Percentiles rank a stretch among this genome's conserved stretches.
Conservation (phyloP, 2,329 filamentous ascomycete genomes). For the Penicillium sp. region DNA sequence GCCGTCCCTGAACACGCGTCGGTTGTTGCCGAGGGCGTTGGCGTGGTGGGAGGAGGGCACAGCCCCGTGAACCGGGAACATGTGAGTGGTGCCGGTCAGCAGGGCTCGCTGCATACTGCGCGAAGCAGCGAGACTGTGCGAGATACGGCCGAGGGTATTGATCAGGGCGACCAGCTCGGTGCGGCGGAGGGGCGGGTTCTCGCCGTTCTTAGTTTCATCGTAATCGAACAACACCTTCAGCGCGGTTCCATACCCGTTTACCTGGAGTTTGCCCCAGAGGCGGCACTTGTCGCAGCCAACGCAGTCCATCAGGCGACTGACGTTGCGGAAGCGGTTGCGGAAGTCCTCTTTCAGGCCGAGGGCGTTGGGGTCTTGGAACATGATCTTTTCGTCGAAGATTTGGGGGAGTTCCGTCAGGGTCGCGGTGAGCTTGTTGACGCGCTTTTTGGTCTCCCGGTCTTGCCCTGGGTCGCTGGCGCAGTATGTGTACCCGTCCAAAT, state of each 20-base stretch:
- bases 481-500: conserved; percentile 77
- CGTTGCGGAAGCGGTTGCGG: conserved; percentile 90
- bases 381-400: conserved; percentile 88
- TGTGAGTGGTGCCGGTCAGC: conserved; percentile 29
- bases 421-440: conserved; percentile 67
- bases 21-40: conserved; percentile 6
- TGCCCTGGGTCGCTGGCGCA: conserved; percentile 77
- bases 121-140: conserved; percentile 67
- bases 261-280: conserved; percentile 95
- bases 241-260: conserved; percentile 85
- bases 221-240: conserved; percentile 95
- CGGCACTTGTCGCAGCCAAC: conserved; percentile 98
- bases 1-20: conserved; percentile 27
- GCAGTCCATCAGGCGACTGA: conserved; percentile 95
- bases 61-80: conserved; percentile 23
- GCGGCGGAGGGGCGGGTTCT: conserved; percentile 65
- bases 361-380: conserved; percentile 66
- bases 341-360: conserved; percentile 90
- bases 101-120: conserved; percentile 56
- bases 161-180: conserved; percentile 90
- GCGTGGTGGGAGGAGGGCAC: conserved; percentile 21
- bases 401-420: conserved; percentile 58
- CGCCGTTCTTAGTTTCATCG: conserved; percentile 56
- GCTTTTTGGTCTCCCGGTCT: conserved; percentile 68
- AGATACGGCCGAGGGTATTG: conserved; percentile 84